A percentile compares a stretch with the other conserved stretches of the same genome.
These are phyloP conservation scores for Lichtheimia corymbifera DNA, from an alignment of 371 early-diverging fungal genomes.

Conservation along the genomic window DNA sequence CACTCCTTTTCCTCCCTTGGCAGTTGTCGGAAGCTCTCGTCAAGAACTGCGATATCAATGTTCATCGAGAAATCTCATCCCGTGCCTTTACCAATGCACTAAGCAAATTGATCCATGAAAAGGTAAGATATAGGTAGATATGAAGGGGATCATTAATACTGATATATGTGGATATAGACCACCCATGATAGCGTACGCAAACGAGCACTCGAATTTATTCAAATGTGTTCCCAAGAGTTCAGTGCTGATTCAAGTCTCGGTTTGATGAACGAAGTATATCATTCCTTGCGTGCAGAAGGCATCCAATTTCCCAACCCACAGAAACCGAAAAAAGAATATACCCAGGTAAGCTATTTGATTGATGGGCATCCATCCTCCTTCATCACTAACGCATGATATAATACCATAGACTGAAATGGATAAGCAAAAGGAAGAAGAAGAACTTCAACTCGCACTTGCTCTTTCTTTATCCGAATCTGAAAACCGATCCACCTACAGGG, in stretches of 20 bases:
- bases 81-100: conserved; percentile 85
- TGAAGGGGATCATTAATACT: not conserved
- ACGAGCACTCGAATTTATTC: conserved; percentile 83
- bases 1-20: not conserved
- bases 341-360: conserved; percentile 35
- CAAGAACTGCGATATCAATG: conserved; percentile 84
- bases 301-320: conserved; percentile 82
- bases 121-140: conserved; percentile 31
- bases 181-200: conserved; percentile 78
- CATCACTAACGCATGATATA: too few relatives aligned
- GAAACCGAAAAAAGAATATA: conserved; percentile 76
- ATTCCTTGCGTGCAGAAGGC: conserved; percentile 61
- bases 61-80: conserved; percentile 84
- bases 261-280: conserved; percentile 86
- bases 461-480: conserved; percentile 81
- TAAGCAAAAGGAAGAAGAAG: conserved; percentile 73
- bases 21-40: conserved; percentile 84
- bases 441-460: conserved; percentile 86
- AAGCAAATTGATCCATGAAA: conserved; percentile 73
- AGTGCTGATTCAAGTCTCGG: conserved; percentile 78
- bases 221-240: conserved; percentile 89
- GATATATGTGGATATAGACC: conserved; percentile 30
- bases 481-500: conserved; percentile 48
- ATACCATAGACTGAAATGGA: conserved; percentile 58
- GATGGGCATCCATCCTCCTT: too few relatives aligned